Base-by-base conservation (phyloP, 192 early-diverging fungal genomes). In the Coemansia biformis region DNA sequence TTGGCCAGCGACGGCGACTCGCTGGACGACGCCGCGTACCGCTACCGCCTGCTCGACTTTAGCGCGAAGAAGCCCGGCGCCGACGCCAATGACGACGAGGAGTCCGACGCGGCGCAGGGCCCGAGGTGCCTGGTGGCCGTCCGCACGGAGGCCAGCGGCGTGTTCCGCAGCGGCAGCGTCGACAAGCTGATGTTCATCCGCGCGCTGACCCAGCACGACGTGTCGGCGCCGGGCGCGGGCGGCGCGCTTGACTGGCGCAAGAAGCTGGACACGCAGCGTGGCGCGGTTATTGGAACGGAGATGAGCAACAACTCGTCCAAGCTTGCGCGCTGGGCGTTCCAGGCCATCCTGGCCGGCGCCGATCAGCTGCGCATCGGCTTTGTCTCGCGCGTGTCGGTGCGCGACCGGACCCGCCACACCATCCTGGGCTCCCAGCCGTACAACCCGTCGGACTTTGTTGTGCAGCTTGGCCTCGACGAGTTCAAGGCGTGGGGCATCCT, bases 221-320 rank as follows among this genome's bases (percentile, higher is more conserved):
- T 85, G 18, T 70, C 79, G 38, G 91, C 92, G 21, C 75, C 84
- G 45, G 92, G 91, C 32, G 78, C 83, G 38, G 91, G 89, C 31
- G 86, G 86, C 39, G 88, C 89, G 8, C 83, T 93, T 21, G 88
- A 94, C 70, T 99, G 96, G 96, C 81, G 90, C 54, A 74, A 88
- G 66, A 92, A 88, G 63, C 79, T 99, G 23, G 94, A 99, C 72
- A 76, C 87, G 22, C 90, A 93, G 67, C 85, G 94, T 49, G 96
- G 91, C 53, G 94, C 93, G 36, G 89, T 96, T 21, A 89, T 97
- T 47, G 93, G 93, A 1, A 91, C 90, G 22, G 96, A 97, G 62
- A 91, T 94, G 81, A 93, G 89, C 78, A 99, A 97, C 78, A 97
- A 99, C 81, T 81, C 83, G 49, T 85, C 86, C 76, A 95, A 96